Base-by-base conservation (phyloP, 257 asterid species). In the Penstemon davidsonii region DNA sequence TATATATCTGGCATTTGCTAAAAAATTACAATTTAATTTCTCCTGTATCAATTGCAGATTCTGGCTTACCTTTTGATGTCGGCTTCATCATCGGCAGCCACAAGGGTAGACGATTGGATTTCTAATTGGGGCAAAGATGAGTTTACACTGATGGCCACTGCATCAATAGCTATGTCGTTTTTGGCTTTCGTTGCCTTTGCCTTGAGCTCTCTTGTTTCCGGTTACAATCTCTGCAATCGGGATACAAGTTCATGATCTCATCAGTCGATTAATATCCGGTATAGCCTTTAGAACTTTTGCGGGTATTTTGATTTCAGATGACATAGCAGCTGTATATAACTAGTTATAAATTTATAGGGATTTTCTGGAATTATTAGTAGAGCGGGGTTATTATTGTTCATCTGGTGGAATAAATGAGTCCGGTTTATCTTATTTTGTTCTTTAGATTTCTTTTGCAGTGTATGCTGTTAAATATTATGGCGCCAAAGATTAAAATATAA, bases 1-100 rank as follows among this genome's bases (percentile, higher is more conserved):
- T 19, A 4, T 13, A 4, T 25, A 6, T 19, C 7, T 6, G 7
- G 7, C 9, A 13, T 7, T 6, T 7, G 19, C 19, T 13, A 7
- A 25, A 6, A 5, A 3, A 4, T 7, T 13, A 5, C 10, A 15
- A 3, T 7, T 2, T 55, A 19, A 55, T 38, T 66, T 73, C 42
- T 66, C 7, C 45, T 45, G 8, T 42, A 1, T 49, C 18, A 1
- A 41, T 11, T 56, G 71, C 95, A 92, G 96, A 78, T 89, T 18
- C 75, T 92, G 37, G 88, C 98, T 2, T 92, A 92, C 80, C 90
- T 92, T 55, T 70, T 92, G 74, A 85, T 87, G 86, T 92, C 98
- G 33, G 92, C 98, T 62, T 92, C 96, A 12, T 89, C 96, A 3
- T 87, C 96, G 3, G 89, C 98, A 5, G 96, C 98, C 5, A 87